A percentile compares a stretch with the other conserved stretches of the same genome.
Conservation (phyloP, 2,329 filamentous ascomycete genomes). For the Cladorrhinum sp. region DNA sequence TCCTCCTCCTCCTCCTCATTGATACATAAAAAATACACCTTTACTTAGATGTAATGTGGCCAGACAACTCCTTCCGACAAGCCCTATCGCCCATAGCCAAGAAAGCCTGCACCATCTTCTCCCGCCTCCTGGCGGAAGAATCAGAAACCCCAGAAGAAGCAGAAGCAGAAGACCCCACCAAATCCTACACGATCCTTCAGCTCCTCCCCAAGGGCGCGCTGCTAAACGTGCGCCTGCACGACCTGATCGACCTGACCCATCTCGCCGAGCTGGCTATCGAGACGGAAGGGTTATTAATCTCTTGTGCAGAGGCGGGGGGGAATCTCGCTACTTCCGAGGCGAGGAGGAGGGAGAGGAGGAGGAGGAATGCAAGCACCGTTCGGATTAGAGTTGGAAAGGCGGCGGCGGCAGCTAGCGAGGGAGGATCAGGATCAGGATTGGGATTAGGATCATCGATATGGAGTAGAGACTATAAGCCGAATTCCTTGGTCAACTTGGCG, state of each 20-base stretch:
- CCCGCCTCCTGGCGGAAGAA: constrained; percentile 32
- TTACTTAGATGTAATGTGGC: no score
- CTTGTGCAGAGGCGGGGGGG: constrained; percentile 45
- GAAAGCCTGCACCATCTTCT: constrained; percentile 76
- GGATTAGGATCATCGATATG: no score
- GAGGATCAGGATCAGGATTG: no score
- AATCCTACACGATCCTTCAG: constrained; percentile 77
- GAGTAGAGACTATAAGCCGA: constrained; percentile 58
- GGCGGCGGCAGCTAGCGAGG: no score
- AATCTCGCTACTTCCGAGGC: constrained; percentile 54
- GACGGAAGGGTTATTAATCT: constrained; percentile 71
- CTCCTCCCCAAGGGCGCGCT: constrained; percentile 88
- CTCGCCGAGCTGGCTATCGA: constrained; percentile 54
- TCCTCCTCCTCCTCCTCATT: no score
- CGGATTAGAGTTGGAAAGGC: no score
- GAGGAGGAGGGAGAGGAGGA: no score
- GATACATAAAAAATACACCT: background rate
- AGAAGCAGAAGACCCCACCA: constrained; percentile 49
- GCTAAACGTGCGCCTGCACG: constrained; percentile 82
- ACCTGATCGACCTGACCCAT: constrained; percentile 55
- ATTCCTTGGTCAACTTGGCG: constrained; percentile 55
- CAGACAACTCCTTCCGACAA: constrained; percentile 68
- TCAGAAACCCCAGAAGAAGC: constrained; percentile 73
- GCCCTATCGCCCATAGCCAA: constrained; percentile 74
- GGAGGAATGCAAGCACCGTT: no score